Evolutionary conservation across 805 yeast species (phyloP).

Genomic region (Metschnikowia noctiluminum): DNA sequence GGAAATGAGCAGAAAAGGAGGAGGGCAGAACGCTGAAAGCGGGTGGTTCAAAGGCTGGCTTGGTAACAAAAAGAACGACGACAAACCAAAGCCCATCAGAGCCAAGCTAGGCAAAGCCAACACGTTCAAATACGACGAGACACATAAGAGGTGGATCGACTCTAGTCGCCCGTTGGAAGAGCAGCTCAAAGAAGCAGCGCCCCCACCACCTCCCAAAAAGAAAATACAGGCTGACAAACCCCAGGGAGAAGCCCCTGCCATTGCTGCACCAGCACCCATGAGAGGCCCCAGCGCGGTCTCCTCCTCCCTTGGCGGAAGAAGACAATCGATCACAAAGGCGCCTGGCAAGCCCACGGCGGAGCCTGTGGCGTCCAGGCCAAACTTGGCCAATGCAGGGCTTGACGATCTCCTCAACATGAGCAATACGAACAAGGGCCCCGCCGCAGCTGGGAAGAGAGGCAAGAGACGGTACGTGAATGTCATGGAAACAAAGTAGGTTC

Average conservation of each 20-base stretch:
- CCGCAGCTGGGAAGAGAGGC: constrained; percentile 15
- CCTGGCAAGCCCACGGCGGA: constrained; percentile 30
- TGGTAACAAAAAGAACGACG: constrained; percentile 42
- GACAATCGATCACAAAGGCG: constrained; percentile 59
- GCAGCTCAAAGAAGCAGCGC: constrained; percentile 48
- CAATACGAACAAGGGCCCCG: constrained; percentile 7
- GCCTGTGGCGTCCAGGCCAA: constrained; percentile 14
- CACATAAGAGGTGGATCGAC: constrained; percentile 83
- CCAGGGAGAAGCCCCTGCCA: constrained; percentile 8
- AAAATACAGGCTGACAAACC: constrained; percentile 21
- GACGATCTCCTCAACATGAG: constrained; percentile 36
- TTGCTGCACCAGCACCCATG: constrained; percentile 15
- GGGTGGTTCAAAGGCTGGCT: constrained; percentile 51
- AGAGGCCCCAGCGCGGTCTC: constrained; percentile 6
- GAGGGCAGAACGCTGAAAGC: constrained; percentile 20
- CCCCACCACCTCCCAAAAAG: constrained; percentile 64
- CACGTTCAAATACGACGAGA: constrained; percentile 75
- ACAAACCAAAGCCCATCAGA: constrained; percentile 62
- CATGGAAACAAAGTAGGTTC: constrained; percentile 11
- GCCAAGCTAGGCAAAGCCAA: constrained; percentile 82
- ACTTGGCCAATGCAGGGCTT: constrained; percentile 38
- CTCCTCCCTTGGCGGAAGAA: constrained; percentile 29
- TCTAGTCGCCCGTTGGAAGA: constrained; percentile 65
- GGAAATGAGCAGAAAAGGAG: constrained; percentile 16
- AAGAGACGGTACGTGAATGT: constrained; percentile 20